These are phyloP conservation scores for Mycena venus DNA, from an alignment of 768 basidiomycete species.

Conservation along the genomic window DNA sequence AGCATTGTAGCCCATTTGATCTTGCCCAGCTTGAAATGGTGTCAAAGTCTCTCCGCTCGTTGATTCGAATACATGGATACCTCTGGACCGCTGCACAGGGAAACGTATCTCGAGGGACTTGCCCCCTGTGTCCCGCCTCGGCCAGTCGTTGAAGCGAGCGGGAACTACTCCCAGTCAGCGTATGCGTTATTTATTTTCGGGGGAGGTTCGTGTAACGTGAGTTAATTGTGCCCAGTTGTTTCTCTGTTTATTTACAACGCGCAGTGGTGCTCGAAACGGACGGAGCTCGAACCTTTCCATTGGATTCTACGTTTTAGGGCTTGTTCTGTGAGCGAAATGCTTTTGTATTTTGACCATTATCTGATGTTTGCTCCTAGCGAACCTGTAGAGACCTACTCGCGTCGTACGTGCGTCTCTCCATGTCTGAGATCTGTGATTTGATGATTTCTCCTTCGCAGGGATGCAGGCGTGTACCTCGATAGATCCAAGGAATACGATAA, in stretches of 20 bases:
- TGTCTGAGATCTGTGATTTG: not conserved
- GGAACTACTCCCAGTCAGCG: conserved; percentile 11
- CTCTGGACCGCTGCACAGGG: not conserved
- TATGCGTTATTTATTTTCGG: conserved; percentile 22
- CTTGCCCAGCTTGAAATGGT: conserved; percentile 4
- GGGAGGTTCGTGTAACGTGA: conserved; percentile 14
- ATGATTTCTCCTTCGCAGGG: not conserved
- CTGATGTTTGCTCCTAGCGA: not conserved
- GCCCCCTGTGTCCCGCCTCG: not conserved
- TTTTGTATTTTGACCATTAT: not conserved
- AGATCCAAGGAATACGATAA: not conserved
- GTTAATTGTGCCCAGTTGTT: not conserved
- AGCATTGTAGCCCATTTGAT: conserved; percentile 23
- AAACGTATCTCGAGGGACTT: not conserved
- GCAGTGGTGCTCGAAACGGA: conserved; percentile 17
- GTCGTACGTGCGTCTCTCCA: not conserved
- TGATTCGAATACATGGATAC: not conserved
- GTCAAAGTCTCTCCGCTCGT: not conserved
- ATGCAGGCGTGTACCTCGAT: not conserved
- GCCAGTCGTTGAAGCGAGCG: conserved; percentile 4
- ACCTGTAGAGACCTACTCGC: not conserved
- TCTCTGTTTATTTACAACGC: not conserved
- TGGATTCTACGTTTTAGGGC: conserved; percentile 2
- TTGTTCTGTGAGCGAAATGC: not conserved
- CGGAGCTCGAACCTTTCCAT: not conserved